A percentile compares a stretch with the other conserved stretches of the same genome.
These are phyloP conservation scores for Calendula officinalis DNA, from an alignment of 129 eudicot genomes.

Conservation along the genomic window DNA sequence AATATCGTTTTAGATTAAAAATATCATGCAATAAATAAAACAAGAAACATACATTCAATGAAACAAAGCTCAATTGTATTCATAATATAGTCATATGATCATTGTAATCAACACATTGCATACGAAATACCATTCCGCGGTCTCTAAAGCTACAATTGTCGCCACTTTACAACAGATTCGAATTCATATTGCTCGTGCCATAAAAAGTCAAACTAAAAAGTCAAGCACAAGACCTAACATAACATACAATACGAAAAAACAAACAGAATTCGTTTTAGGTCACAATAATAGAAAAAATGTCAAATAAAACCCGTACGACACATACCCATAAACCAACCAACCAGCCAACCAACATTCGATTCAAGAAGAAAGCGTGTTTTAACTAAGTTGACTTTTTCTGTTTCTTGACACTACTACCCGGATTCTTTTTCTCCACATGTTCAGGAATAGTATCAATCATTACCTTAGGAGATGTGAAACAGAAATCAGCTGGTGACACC, in stretches of 20 bases:
- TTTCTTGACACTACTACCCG: constrained; percentile 22
- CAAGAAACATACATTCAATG: not conserved
- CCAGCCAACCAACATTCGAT: not conserved
- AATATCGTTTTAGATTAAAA: not conserved
- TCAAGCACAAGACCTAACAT: not conserved
- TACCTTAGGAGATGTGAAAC: constrained; percentile 49
- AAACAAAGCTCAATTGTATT: not conserved
- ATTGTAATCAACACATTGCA: no score
- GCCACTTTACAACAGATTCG: constrained; percentile 26
- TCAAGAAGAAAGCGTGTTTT: not conserved
- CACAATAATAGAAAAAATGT: not conserved
- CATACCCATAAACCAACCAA: not conserved
- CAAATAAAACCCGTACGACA: constrained; percentile 8
- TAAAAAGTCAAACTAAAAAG: not conserved
- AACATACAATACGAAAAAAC: constrained; percentile 15
- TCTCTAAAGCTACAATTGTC: not conserved
- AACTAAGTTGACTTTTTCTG: constrained; percentile 13
- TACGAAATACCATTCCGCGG: no score
- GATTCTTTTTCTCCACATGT: constrained; percentile 28
- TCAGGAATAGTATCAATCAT: constrained; percentile 53
- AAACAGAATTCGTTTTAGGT: not conserved
- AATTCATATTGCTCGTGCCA: not conserved
- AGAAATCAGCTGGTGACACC: constrained; percentile 48
- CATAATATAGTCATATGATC: no score
- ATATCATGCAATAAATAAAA: not conserved